A percentile compares a stretch with the other conserved stretches of the same genome.
Conservation (phyloP, 2,329 filamentous ascomycete genomes). For the Fusarium musae region DNA sequence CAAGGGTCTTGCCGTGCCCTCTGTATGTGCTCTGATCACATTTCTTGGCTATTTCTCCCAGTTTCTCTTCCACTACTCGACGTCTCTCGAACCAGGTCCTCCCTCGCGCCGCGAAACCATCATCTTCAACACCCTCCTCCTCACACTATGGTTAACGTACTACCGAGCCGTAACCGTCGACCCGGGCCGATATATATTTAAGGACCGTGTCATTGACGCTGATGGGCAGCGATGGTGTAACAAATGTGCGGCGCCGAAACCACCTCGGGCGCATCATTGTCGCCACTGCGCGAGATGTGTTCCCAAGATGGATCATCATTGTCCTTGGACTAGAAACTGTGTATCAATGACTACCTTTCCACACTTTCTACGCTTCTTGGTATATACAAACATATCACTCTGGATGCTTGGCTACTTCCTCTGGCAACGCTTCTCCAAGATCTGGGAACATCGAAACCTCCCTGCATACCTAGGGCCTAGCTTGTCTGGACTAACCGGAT, state of each 20-base stretch:
- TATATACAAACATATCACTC: slow-evolving; percentile 74
- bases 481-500: slow-evolving; percentile 65
- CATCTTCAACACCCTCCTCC: slow-evolving; percentile 73
- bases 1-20: slow-evolving; percentile 73
- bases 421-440: slow-evolving; percentile 64
- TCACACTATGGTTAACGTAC: slow-evolving; percentile 76
- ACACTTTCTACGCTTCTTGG: slow-evolving; percentile 82
- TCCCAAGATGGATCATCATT: slow-evolving; percentile 88
- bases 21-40: slow-evolving; percentile 71
- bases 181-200: slow-evolving; percentile 65
- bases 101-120: slow-evolving; percentile 66
- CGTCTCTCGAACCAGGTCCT: slow-evolving; percentile 67
- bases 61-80: slow-evolving; percentile 69
- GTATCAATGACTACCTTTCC: slow-evolving; percentile 85
- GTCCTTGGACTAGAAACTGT: slow-evolving; percentile 86
- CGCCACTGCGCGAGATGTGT: slow-evolving; percentile 79
- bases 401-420: slow-evolving; percentile 71
- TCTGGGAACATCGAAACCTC: slow-evolving; percentile 74
- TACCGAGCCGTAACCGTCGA: slow-evolving; percentile 68
- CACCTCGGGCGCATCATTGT: slow-evolving; percentile 84
- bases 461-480: slow-evolving; percentile 81
- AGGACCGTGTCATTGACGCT: slow-evolving; percentile 49
- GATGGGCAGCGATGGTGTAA: slow-evolving; percentile 71
- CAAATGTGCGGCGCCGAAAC: slow-evolving; percentile 79
- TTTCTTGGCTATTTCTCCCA: slow-evolving; percentile 81